Base-by-base conservation (phyloP, 108 stramenopile species). In the Heterococcus sp. region DNA sequence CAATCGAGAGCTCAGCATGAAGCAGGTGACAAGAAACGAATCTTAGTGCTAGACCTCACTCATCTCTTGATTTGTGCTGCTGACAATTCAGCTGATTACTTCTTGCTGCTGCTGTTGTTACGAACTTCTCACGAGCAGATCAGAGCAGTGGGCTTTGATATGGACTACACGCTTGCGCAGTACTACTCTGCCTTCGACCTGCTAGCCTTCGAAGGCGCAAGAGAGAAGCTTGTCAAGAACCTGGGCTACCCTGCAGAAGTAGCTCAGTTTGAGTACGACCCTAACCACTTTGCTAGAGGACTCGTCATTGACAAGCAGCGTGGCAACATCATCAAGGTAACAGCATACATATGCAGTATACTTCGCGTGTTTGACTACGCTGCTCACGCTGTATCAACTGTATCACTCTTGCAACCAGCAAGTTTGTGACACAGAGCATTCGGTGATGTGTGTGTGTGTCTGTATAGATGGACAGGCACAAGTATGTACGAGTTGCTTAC, bases 101-200 rank as follows among this genome's bases (percentile, higher is more conserved):
- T 21, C 26, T 63, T 63, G 26, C 58, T 63, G 58, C 26, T 63
- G 58, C 58, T 63, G 58, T 63, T 63, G 58, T 26, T n/a, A n/a
- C n/a, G n/a, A n/a, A n/a, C n/a, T 63, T 21, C 11, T 68, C 33
- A 32, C 35, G 3, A n/a, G 1, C 88, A 91, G 64, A 88, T 95
- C 37, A 85, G 86, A 69, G 94, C 94, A 0, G 87, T 97, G 35
- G 96, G 96, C 26, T 97, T 97, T 81, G 95, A 95, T 72, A 95
- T 94, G 87, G 96, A 97, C 75, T 95, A 95, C 84, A 97, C 96
- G 0, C 78, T 97, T 29, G 95, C 94, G 27, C 95, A 94, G 71
- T 97, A 97, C 77, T 84, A 92, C 67, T 90, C 91, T 77, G 92
- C 90, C 58, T 97, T 97, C 77, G 96, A 95, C 73, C 76, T 90